A percentile compares a stretch with the other conserved stretches of the same genome.
These are phyloP conservation scores for Phyllosticta capitalensis DNA, from an alignment of 2,329 filamentous ascomycete genomes.

Conservation along the genomic window DNA sequence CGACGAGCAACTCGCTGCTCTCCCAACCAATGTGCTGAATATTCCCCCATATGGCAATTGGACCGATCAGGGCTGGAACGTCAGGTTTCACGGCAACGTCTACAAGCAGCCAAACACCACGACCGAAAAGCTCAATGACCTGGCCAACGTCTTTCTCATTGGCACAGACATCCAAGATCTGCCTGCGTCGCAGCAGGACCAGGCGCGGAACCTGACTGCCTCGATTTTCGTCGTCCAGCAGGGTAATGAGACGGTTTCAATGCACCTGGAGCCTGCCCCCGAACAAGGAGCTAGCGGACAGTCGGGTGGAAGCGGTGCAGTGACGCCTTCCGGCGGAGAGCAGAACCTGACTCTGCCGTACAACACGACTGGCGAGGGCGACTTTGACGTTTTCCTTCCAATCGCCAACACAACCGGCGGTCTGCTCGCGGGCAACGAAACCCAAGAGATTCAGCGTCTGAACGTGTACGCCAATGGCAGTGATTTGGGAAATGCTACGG, in stretches of 20 bases:
- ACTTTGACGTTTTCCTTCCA: slow-evolving; percentile 62
- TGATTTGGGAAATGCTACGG: slow-evolving; percentile 60
- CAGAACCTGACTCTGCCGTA: slow-evolving; percentile 57
- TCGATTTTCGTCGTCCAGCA: slow-evolving; percentile 71
- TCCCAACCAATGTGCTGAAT: slow-evolving; percentile 62
- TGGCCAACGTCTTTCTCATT: slow-evolving; percentile 63
- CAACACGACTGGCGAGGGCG: slow-evolving; percentile 56
- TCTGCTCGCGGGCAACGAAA: slow-evolving; percentile 55
- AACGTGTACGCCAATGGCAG: slow-evolving; percentile 59
- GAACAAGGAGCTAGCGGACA: slow-evolving; percentile 45
- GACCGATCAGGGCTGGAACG: slow-evolving; percentile 67
- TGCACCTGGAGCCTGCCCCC: slow-evolving; percentile 51
- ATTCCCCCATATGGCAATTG: slow-evolving; percentile 62
- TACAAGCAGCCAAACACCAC: slow-evolving; percentile 67
- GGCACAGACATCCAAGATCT: slow-evolving; percentile 53
- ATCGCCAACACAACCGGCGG: slow-evolving; percentile 49
- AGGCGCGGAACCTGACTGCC: slow-evolving; percentile 64
- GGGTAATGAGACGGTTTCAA: slow-evolving; percentile 50
- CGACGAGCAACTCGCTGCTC: slow-evolving; percentile 48
- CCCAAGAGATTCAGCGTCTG: slow-evolving; percentile 54
- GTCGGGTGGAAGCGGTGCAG: slow-evolving; percentile 39
- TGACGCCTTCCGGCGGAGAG: slow-evolving; percentile 47
- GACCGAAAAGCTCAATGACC: slow-evolving; percentile 53
- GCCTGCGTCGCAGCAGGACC: slow-evolving; percentile 48
- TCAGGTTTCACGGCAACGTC: slow-evolving; percentile 70